phyloP scores from a whole-genome alignment of 768 basidiomycete species.

The Pholiota molesta region DNA sequence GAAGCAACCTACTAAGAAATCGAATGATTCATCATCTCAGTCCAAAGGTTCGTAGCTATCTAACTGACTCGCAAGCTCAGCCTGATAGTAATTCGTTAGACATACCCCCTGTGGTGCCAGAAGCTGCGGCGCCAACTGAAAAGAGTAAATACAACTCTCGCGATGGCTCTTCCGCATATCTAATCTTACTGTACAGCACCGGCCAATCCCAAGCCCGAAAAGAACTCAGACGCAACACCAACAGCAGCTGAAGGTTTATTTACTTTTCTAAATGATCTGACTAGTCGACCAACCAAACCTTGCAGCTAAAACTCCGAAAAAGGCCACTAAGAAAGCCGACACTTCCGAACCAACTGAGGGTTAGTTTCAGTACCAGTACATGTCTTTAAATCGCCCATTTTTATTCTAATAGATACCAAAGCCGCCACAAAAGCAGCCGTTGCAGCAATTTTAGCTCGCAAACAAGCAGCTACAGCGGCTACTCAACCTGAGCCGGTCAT shows the following conservation, averaged over 20 bases:
- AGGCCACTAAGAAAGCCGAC: neutral
- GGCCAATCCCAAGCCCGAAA: neutral
- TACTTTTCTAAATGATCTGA: neutral
- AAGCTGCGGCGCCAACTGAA: neutral
- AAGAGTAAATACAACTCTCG: neutral
- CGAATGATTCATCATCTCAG: neutral
- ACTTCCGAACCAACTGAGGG: neutral
- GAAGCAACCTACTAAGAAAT: neutral
- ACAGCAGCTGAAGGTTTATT: constrained; percentile 3
- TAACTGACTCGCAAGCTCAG: neutral
- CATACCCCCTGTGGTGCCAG: neutral
- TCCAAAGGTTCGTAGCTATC: neutral
- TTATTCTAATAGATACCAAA: neutral
- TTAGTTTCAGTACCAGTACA: neutral
- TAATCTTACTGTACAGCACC: neutral
- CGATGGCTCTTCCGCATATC: neutral
- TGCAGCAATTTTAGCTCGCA: constrained; percentile 9
- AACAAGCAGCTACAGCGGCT: neutral
- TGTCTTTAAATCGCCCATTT: neutral
- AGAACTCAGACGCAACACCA: neutral
- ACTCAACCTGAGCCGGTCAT: neutral
- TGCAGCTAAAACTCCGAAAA: constrained; percentile 10
- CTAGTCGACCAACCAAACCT: neutral
- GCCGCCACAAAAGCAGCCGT: constrained; percentile 13
- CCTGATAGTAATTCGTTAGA: neutral